phyloP scores from a whole-genome alignment of 805 yeast species.

The Metschnikowia rubicola region DNA sequence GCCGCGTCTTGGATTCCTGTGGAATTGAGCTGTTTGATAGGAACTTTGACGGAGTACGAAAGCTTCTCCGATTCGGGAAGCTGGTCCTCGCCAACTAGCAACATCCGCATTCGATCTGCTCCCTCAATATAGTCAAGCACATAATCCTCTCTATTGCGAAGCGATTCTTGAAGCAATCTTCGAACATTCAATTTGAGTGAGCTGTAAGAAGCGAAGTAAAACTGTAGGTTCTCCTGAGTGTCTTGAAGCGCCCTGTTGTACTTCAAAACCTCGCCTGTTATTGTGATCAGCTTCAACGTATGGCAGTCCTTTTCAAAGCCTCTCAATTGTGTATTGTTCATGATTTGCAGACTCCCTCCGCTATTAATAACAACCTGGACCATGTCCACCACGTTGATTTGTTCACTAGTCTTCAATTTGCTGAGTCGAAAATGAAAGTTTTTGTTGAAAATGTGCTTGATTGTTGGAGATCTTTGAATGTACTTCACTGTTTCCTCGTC shows the following conservation, averaged over 20 bases:
- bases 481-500: slow-evolving; percentile 35
- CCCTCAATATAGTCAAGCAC: slow-evolving; percentile 69
- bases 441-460: slow-evolving; percentile 25
- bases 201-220: slow-evolving; percentile 47
- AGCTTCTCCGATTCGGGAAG: slow-evolving; percentile 42
- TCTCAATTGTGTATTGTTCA: slow-evolving; percentile 33
- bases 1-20: slow-evolving; percentile 20
- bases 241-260: slow-evolving; percentile 60
- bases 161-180: slow-evolving; percentile 25
- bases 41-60: slow-evolving; percentile 40
- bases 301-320: slow-evolving; percentile 35
- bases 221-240: slow-evolving; percentile 54
- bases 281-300: slow-evolving; percentile 31
- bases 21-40: slow-evolving; percentile 22
- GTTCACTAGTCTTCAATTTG: slow-evolving; percentile 15
- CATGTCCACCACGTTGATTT: slow-evolving; percentile 25
- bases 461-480: slow-evolving; percentile 28
- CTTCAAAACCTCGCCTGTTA: slow-evolving; percentile 45
- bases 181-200: slow-evolving; percentile 42
- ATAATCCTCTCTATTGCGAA: slow-evolving; percentile 30
- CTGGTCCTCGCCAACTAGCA: slow-evolving; percentile 55
- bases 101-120: slow-evolving; percentile 59
- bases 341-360: slow-evolving; percentile 33
- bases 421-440: slow-evolving; percentile 23
- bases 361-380: slow-evolving; percentile 30